Percentiles rank a stretch among this genome's conserved stretches.
Evolutionary conservation across 192 early-diverging fungal species (phyloP).

Genomic region (Backusella morwellensis): DNA sequence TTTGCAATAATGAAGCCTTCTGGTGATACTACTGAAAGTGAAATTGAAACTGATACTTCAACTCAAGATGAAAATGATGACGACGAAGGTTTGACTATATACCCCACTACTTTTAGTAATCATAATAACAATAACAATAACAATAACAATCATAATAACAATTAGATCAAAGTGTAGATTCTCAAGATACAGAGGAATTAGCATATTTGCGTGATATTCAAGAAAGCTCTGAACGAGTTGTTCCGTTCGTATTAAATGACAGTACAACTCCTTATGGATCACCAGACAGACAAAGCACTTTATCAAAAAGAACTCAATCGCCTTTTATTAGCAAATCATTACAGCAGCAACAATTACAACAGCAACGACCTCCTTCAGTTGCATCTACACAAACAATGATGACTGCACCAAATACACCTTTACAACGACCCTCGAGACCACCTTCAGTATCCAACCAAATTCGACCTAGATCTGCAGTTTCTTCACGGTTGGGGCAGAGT

Average conservation of each 20-base stretch:
- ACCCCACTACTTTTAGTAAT: not conserved
- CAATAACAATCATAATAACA: not conserved
- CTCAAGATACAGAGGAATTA: constrained; percentile 30
- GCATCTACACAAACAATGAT: constrained; percentile 8
- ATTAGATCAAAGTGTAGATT: not conserved
- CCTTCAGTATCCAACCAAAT: not conserved
- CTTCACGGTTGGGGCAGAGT: constrained; percentile 12
- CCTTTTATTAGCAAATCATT: not conserved
- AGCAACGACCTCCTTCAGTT: not conserved
- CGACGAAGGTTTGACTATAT: not conserved
- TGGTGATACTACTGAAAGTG: constrained; percentile 11
- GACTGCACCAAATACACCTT: constrained; percentile 11
- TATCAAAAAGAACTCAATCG: not conserved
- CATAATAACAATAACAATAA: not conserved
- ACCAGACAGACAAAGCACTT: not conserved
- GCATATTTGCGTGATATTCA: constrained; percentile 35
- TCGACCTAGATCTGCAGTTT: constrained; percentile 3
- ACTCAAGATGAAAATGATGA: constrained; percentile 6
- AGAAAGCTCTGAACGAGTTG: not conserved
- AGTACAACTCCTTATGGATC: not conserved
- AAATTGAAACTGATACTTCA: constrained; percentile 8
- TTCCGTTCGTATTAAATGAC: not conserved
- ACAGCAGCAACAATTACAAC: not conserved
- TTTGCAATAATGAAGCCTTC: constrained; percentile 27
- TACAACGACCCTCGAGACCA: not conserved